These are phyloP conservation scores for Mycena sp. DNA, from an alignment of 1,284 basidiomycete genomes.

Conservation along the genomic window DNA sequence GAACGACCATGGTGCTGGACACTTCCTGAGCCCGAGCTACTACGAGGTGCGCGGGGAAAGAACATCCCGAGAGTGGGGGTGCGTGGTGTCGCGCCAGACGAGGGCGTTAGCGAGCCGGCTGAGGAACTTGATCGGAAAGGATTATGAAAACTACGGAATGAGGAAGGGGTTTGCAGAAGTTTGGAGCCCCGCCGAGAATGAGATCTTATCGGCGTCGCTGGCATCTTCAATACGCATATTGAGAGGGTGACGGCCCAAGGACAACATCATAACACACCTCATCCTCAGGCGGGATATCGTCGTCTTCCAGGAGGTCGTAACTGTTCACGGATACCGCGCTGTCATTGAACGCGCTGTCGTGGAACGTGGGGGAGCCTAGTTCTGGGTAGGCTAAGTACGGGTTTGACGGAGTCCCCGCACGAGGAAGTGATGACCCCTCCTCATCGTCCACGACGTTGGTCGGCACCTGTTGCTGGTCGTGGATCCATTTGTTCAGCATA, in stretches of 20 bases:
- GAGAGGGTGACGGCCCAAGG: conserved; percentile 10
- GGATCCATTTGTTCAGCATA: conserved; percentile 74
- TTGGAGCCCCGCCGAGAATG: conserved; percentile 19
- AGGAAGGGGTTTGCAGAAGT: conserved; percentile 30
- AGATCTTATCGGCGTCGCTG: conserved; percentile 29
- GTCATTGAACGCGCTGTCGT: too few relatives aligned
- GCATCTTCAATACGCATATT: conserved; percentile 2
- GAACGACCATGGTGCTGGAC: conserved; percentile 52
- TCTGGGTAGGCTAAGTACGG: conserved; percentile 67
- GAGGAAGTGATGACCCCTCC: conserved; percentile 36
- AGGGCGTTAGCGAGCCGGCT: conserved; percentile 44
- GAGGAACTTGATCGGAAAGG: conserved; percentile 57
- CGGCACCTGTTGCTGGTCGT: conserved; percentile 59
- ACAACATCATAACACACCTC: conserved; percentile 23
- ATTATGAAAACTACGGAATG: conserved; percentile 65
- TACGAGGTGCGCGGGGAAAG: conserved; percentile 52
- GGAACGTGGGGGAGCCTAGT: conserved; percentile 43
- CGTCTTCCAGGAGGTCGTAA: conserved; percentile 66
- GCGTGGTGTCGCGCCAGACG: conserved; percentile 42
- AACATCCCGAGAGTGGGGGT: conserved; percentile 54
- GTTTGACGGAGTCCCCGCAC: conserved; percentile 46
- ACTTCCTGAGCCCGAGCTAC: conserved; percentile 40
- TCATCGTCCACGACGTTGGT: conserved; percentile 35
- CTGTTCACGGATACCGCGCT: conserved; percentile 56
- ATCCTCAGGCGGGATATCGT: conserved; percentile 51